A percentile compares a stretch with the other conserved stretches of the same genome.
These are phyloP conservation scores for Talaromyces sp. DNA, from an alignment of 2,329 filamentous ascomycete genomes.

Conservation along the genomic window DNA sequence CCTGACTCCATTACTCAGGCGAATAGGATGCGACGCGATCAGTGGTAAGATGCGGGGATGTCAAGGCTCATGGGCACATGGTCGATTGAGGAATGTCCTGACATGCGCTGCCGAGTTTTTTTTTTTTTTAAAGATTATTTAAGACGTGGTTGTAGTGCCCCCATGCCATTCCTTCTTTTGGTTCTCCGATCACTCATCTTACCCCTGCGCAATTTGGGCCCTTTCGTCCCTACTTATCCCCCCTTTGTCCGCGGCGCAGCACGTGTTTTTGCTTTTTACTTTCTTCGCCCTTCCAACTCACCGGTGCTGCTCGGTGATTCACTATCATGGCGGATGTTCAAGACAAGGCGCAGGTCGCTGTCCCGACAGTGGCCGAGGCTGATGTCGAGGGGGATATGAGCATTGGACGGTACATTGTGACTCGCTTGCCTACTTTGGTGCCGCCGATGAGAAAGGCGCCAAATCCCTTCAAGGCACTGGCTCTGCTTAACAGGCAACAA, in stretches of 20 bases:
- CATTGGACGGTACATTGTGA: slow-evolving; percentile 54
- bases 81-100: too few relatives aligned
- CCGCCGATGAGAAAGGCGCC: slow-evolving; percentile 58
- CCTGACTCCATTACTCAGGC: slow-evolving; percentile 1
- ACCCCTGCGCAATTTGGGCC: too few relatives aligned
- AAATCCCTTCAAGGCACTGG: slow-evolving; percentile 57
- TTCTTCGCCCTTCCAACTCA: background rate
- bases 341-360: background rate
- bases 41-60: background rate
- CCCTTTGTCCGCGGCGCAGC: too few relatives aligned
- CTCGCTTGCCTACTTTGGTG: slow-evolving; percentile 57
- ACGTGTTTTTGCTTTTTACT: background rate
- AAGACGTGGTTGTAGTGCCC: background rate
- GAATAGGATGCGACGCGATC: slow-evolving; percentile 9
- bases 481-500: slow-evolving; percentile 56
- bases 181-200: too few relatives aligned
- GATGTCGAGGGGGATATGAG: slow-evolving; percentile 31
- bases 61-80: background rate
- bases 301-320: too few relatives aligned
- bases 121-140: background rate
- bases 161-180: too few relatives aligned
- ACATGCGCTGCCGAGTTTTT: too few relatives aligned
- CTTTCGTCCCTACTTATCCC: too few relatives aligned
- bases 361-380: slow-evolving; percentile 15
- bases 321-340: slow-evolving; percentile 21